Evolutionary conservation across 805 yeast species (phyloP).

Genomic region (Cyberlindnera sargentensis): DNA sequence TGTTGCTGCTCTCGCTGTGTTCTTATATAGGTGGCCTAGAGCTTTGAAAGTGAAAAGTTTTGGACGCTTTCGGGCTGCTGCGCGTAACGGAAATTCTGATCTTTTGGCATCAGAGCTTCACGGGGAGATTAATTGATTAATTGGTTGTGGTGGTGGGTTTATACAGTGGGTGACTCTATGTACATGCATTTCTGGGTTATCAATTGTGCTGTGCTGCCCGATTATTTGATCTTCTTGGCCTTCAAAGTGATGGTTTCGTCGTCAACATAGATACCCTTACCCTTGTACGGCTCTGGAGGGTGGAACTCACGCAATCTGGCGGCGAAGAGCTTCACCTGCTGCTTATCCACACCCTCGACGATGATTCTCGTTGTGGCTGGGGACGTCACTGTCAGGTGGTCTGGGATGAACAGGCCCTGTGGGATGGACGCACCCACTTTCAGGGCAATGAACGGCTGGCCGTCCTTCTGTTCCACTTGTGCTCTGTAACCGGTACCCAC

Average conservation of each 20-base stretch:
- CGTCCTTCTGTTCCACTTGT: slow-evolving; percentile 49
- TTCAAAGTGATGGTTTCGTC: slow-evolving; percentile 87
- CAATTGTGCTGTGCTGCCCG: not conserved
- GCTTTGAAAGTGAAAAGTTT: not conserved
- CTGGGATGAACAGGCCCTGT: slow-evolving; percentile 72
- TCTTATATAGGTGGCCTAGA: no score
- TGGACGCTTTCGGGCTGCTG: not conserved
- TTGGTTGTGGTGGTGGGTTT: no score
- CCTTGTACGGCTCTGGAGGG: slow-evolving; percentile 98
- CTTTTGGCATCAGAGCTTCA: no score
- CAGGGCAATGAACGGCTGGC: slow-evolving; percentile 52
- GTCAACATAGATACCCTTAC: slow-evolving; percentile 92
- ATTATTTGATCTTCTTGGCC: slow-evolving; percentile 86
- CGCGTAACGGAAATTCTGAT: no score
- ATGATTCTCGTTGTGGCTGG: slow-evolving; percentile 85
- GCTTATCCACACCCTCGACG: slow-evolving; percentile 83
- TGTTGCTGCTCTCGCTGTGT: not conserved
- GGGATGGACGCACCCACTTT: slow-evolving; percentile 85
- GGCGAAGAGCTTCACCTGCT: slow-evolving; percentile 81
- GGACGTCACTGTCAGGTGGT: slow-evolving; percentile 60
- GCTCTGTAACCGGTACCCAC: slow-evolving; percentile 98
- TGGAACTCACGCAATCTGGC: slow-evolving; percentile 79
- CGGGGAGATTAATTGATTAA: no score
- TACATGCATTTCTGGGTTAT: not conserved
- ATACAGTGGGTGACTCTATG: not conserved